Conservation (phyloP, 331 rosid species). For the Rhamnella rubrinervis region DNA sequence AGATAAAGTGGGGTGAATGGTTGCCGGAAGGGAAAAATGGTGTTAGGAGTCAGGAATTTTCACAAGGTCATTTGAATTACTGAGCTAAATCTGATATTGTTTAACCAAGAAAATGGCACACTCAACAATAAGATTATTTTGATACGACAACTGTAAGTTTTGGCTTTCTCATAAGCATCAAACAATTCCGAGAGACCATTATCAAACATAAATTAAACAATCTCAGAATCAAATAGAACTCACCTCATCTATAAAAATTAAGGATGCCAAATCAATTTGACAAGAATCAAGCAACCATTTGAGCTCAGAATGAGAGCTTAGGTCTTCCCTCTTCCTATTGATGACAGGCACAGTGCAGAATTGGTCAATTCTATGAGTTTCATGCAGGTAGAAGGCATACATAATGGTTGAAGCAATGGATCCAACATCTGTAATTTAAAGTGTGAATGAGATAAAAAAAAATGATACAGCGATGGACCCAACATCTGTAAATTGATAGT, state of each 20-base stretch:
- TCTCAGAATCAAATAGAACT: conserved; percentile 7
- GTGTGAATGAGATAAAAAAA: not conserved
- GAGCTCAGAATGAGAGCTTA: conserved; percentile 62
- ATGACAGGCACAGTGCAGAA: conserved; percentile 73
- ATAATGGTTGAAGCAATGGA: conserved; percentile 63
- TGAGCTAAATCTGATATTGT: not conserved
- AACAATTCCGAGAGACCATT: not conserved
- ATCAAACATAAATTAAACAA: not conserved
- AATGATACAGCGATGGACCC: conserved; percentile 67
- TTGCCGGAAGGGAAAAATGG: not conserved
- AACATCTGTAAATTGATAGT: conserved; percentile 49
- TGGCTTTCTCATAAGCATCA: not conserved
- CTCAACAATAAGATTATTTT: not conserved
- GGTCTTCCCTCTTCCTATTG: conserved; percentile 66
- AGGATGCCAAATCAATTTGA: conserved; percentile 65
- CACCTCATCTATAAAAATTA: conserved; percentile 81
- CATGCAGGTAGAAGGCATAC: conserved; percentile 71
- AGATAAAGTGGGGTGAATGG: not conserved
- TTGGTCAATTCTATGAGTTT: conserved; percentile 44
- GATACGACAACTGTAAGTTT: not conserved
- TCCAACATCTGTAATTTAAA: conserved; percentile 61
- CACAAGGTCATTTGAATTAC: not conserved
- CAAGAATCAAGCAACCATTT: conserved; percentile 86
- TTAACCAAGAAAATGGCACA: not conserved
- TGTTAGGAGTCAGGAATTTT: not conserved